Percentiles rank a stretch among this genome's conserved stretches.
phyloP scores from a whole-genome alignment of 2,329 filamentous ascomycete genomes.

The Exophiala bonariae region DNA sequence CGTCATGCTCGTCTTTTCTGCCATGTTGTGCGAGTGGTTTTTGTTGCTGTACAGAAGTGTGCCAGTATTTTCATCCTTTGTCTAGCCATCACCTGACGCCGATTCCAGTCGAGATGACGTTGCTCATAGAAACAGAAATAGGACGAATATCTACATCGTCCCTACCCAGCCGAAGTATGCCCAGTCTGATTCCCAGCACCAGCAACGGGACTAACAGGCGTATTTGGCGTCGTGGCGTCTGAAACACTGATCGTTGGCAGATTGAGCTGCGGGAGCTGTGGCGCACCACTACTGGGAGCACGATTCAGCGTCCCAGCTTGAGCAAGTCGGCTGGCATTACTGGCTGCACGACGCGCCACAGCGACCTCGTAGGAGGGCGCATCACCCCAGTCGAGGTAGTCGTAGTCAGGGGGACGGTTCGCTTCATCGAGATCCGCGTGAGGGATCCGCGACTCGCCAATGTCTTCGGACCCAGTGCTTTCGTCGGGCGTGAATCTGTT shows the following conservation, averaged over 20 bases:
- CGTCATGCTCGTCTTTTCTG: no score
- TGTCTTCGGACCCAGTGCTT: conserved; percentile 32
- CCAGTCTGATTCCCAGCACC: no score
- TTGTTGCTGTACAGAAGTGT: no score
- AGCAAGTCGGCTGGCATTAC: conserved; percentile 14
- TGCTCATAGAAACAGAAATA: no score
- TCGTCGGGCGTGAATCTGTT: conserved; percentile 29
- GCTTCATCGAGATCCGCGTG: conserved; percentile 20
- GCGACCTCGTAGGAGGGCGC: conserved; percentile 39
- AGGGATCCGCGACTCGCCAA: conserved; percentile 39
- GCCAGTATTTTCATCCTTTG: no score
- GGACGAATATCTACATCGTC: no score
- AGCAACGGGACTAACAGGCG: conserved; percentile 12
- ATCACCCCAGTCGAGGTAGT: conserved; percentile 42
- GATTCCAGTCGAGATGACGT: no score
- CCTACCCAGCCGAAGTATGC: no score
- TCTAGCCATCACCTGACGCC: no score
- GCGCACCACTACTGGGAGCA: conserved; percentile 12
- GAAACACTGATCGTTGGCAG: conserved; percentile 28
- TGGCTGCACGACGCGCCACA: conserved; percentile 23
- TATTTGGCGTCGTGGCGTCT: conserved; percentile 28
- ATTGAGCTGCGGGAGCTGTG: conserved; percentile 22
- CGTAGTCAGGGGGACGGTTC: conserved; percentile 40
- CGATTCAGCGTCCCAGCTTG: conserved; percentile 13
- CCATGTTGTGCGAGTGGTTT: no score